A percentile compares a stretch with the other conserved stretches of the same genome.
phyloP scores from a whole-genome alignment of 208 protist genomes.

The Trypanosoma platydactyli region DNA sequence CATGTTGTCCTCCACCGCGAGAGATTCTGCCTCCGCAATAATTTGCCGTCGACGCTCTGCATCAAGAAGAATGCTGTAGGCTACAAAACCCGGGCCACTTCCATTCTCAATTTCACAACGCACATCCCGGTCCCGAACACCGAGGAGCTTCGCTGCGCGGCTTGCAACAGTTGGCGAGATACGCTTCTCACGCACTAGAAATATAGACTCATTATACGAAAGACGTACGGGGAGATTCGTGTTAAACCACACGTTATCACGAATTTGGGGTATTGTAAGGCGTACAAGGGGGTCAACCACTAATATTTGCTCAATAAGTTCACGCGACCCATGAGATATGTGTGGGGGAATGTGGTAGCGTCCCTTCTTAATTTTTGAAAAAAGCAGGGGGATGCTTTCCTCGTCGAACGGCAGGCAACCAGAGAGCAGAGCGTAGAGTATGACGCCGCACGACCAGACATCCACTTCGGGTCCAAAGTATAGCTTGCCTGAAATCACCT shows the following conservation, averaged over 20 bases:
- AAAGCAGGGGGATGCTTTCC: constrained; percentile 87
- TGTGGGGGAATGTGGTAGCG: constrained; percentile 75
- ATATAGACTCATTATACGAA: constrained; percentile 71
- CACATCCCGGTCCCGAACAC: constrained; percentile 69
- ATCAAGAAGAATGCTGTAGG: constrained; percentile 88
- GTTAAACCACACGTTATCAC: constrained; percentile 90
- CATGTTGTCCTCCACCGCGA: constrained; percentile 19
- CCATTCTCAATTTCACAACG: constrained; percentile 61
- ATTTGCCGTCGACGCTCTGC: constrained; percentile 64
- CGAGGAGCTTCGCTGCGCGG: constrained; percentile 55
- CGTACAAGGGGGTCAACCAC: constrained; percentile 88
- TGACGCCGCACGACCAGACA: constrained; percentile 96
- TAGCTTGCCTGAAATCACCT: constrained; percentile 91
- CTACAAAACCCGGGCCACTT: constrained; percentile 61
- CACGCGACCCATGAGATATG: constrained; percentile 53
- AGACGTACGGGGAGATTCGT: constrained; percentile 79
- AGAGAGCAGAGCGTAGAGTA: constrained; percentile 93
- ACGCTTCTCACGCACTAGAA: constrained; percentile 64
- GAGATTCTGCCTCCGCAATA: constrained; percentile 40
- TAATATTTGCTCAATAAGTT: constrained; percentile 89
- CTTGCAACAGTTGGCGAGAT: constrained; percentile 66
- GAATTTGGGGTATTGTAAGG: constrained; percentile 88
- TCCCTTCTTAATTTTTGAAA: constrained; percentile 91
- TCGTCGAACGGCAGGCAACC: constrained; percentile 94
- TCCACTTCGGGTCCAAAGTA: constrained; percentile 94